Evolutionary conservation across 768 basidiomycete species (phyloP), one percentile per base, ranked within the genome.

Genomic region (Aureoboletus auriporus): DNA sequence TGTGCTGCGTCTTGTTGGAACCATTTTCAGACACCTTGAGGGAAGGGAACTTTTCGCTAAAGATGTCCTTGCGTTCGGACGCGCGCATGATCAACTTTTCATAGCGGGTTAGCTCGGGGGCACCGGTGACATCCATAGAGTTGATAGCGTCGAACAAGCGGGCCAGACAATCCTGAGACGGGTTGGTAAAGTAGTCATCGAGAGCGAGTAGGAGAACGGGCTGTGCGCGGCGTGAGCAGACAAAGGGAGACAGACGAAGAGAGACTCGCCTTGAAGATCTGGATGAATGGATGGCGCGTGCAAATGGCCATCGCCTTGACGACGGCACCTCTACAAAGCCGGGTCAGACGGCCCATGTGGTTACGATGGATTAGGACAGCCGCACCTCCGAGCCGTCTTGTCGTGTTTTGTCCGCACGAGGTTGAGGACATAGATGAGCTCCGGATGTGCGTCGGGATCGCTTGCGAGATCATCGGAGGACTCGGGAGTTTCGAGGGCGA

Each of bases 241-340:
- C 33, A 12, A 40, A 28, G 10, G 27, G 20, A 29, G 29, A 37
- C 20, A 7, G 42, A 23, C 10, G 45, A 17, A 29, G 40, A 11
- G 30, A 27, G 3, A 56, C 74, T 52, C 48, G 86, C 93, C 78
- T 95, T 93, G 79, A 93, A 96, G 56, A 96, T 89, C 59, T 96
- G 92, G 50, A 97, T 93, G 65, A 88, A 96, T 0, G 94, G 92
- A 68, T 93, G 87, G 30, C 86, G 82, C 1, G 92, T 94, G 63
- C 89, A 93, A 52, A 97, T 89, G 20, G 94, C 94, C 70, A 97
- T 78, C 2, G 94, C 93, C 69, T 96, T 90, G 50, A 96, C 93
- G 51, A 89, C 81, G 0, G 94, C 94, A 45, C 94, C 94, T 71
- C 94, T 94, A 56, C 31, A 44, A 36, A 34, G 42, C 46, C 47